Conservation (phyloP, 257 asterid genomes). For the Solanum virginianum region DNA sequence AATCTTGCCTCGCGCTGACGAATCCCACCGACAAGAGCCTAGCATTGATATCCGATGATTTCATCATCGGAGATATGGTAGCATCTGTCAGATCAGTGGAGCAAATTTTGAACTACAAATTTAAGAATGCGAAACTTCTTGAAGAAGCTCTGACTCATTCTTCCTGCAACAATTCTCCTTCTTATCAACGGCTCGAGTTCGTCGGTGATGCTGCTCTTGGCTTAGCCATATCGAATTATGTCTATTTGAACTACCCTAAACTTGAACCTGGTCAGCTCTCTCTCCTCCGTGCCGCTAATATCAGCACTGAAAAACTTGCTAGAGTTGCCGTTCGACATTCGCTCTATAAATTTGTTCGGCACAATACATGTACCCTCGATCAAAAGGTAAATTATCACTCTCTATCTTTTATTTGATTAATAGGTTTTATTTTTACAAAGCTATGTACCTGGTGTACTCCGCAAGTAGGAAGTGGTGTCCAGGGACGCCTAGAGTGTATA, state of each 20-base stretch:
- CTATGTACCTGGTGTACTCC: too few relatives aligned
- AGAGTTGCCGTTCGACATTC: constrained; percentile 60
- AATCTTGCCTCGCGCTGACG: not conserved
- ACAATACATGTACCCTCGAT: constrained; percentile 34
- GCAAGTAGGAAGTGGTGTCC: too few relatives aligned
- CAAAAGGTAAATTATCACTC: constrained; percentile 22
- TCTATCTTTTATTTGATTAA: too few relatives aligned
- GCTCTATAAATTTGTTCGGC: constrained; percentile 51
- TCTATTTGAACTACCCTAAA: constrained; percentile 38
- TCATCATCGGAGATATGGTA: constrained; percentile 15
- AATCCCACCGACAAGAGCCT: not conserved
- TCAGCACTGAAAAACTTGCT: constrained; percentile 81
- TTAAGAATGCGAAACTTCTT: constrained; percentile 33
- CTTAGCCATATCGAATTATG: constrained; percentile 35
- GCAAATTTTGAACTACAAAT: constrained; percentile 29
- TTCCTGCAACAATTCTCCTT: constrained; percentile 40
- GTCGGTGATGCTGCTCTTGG: constrained; percentile 74
- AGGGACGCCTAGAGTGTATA: too few relatives aligned
- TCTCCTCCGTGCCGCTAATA: constrained; percentile 58
- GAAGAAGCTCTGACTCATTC: constrained; percentile 76
- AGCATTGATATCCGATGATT: not conserved
- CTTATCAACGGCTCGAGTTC: constrained; percentile 80
- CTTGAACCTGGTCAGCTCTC: constrained; percentile 59
- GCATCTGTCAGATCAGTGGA: constrained; percentile 41
- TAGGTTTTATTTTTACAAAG: too few relatives aligned